Evolutionary conservation across 257 asterid genomes (phyloP), one percentile per base, ranked within the genome.

Genomic region (Cordia subcordata): DNA sequence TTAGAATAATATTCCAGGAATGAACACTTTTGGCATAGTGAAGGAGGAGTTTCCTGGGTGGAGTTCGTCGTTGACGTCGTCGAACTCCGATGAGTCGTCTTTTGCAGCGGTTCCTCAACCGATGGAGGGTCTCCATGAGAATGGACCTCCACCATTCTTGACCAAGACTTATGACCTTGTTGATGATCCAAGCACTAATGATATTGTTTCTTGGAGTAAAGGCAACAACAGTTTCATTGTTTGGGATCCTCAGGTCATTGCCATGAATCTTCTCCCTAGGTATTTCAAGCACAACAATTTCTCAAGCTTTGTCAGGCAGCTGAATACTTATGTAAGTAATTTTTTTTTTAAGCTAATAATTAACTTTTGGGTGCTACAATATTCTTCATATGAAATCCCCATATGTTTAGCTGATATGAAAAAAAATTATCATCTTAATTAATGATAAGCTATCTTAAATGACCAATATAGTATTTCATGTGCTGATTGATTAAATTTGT

Each of bases 221-320:
- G 87, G 94, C 69, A 82, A 82, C 69, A 88, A 85, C 63, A 85
- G 94, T 60, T 88, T 88, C 65, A 39, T 88, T 40, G 83, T 88
- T 16, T 82, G 89, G 89, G 94, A 88, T 79, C 92, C 92, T 45
- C 87, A 81, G 53, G 13, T 50, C 1, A 84, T 88, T 51, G 80
- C 92, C 62, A 72, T 61, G 18, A 70, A 69, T 74, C 72, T 88
- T 33, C 94, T 88, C 32, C 94, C 96, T 32, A 81, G 81, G 51
- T 85, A 79, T 77, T 85, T 88, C 91, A 88, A 88, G 71, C 94
- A 88, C 66, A 79, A 55, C 58, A 88, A 85, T 65, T 82, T 88
- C 85, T 85, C 94, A 27, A 84, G 90, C 85, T 84, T 84, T 66
- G 86, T 87, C 61, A 61, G 93, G 73, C 95, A 86, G 79, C 91